Evolutionary conservation across 352 stramenopile genomes (phyloP).

Genomic region (Peronospora tabacina): DNA sequence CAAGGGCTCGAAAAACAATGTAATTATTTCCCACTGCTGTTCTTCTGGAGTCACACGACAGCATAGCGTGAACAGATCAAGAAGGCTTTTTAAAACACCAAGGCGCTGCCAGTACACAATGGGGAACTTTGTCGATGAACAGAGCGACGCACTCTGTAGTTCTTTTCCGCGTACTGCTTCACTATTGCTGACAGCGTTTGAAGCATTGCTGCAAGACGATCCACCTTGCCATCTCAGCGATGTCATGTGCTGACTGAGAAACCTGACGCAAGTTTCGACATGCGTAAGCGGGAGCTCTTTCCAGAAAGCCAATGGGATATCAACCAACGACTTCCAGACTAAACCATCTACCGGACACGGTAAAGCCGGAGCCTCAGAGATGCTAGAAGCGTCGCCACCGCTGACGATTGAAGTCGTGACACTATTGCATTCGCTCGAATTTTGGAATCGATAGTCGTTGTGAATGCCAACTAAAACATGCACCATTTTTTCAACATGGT

Average conservation of each 20-base stretch:
- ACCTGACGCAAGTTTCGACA: conserved; percentile 42
- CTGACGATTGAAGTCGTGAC: conserved; percentile 6
- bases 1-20: conserved; percentile 68
- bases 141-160: conserved; percentile 2
- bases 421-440: conserved; percentile 11
- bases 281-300: conserved; percentile 37
- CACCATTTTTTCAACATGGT: conserved; percentile 78
- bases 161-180: conserved; percentile 15
- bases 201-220: conserved; percentile 15
- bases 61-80: conserved; percentile 72
- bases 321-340: conserved; percentile 61
- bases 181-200: conserved; percentile 1
- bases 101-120: conserved; percentile 64
- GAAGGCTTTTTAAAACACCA: conserved; percentile 64
- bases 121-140: conserved; percentile 29
- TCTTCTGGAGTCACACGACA: conserved; percentile 48
- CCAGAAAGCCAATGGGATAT: conserved; percentile 40
- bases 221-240: conserved; percentile 49
- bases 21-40: conserved; percentile 64
- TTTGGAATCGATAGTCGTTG: conserved; percentile 73
- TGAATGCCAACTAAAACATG: conserved; percentile 73
- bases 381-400: conserved; percentile 6
- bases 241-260: conserved; percentile 54
- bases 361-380: conserved; percentile 17
- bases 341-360: conserved; percentile 51